phyloP scores from a whole-genome alignment of 2,329 filamentous ascomycete species.

The Emergomyces pasteurianus region DNA sequence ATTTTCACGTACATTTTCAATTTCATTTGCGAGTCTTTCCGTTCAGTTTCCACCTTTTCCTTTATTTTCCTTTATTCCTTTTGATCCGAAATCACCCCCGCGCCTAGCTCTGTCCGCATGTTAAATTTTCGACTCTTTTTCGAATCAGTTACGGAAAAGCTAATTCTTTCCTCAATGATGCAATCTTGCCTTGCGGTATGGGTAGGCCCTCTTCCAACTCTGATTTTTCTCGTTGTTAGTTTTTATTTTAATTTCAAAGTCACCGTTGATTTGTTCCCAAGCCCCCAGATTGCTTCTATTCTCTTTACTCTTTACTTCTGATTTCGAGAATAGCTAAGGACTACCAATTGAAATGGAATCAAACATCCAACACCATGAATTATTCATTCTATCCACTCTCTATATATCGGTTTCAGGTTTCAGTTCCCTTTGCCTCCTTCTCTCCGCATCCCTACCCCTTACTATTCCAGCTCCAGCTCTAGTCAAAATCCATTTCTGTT shows the following conservation, averaged over 20 bases:
- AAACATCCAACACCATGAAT: background rate
- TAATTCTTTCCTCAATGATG: too few relatives aligned
- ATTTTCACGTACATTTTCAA: too few relatives aligned
- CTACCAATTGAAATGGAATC: background rate
- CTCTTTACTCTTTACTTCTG: background rate
- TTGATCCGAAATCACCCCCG: too few relatives aligned
- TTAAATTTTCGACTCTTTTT: background rate
- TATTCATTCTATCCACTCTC: background rate
- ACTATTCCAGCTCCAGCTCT: too few relatives aligned
- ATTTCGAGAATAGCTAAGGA: background rate
- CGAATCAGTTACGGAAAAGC: background rate
- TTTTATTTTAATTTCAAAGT: background rate
- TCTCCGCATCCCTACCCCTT: too few relatives aligned
- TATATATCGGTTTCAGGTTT: background rate
- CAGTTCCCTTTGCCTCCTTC: background rate
- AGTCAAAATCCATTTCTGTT: too few relatives aligned
- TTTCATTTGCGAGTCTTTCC: too few relatives aligned
- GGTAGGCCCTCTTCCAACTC: background rate
- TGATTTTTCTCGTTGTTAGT: background rate
- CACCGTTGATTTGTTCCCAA: background rate
- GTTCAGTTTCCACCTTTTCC: background rate
- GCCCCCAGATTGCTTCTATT: background rate
- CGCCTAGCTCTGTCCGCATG: too few relatives aligned
- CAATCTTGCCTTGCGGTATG: too few relatives aligned
- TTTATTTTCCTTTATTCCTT: too few relatives aligned